These are phyloP conservation scores for Grammothele lineata DNA, from an alignment of 768 basidiomycete species.

Conservation along the genomic window DNA sequence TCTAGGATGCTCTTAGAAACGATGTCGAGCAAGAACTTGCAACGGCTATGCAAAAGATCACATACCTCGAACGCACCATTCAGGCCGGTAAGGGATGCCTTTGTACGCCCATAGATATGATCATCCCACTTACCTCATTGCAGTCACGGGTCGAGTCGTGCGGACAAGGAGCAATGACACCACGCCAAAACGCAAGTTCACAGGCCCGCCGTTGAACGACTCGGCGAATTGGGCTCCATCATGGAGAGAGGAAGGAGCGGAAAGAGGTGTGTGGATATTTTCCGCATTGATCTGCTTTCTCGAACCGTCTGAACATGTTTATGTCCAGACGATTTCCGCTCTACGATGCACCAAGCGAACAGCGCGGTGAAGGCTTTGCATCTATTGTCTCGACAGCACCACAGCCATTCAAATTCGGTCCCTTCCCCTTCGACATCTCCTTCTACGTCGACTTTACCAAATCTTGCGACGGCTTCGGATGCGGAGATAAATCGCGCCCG, in stretches of 20 bases:
- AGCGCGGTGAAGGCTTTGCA: constrained; percentile 53
- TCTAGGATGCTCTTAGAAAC: constrained; percentile 59
- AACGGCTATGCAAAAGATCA: constrained; percentile 71
- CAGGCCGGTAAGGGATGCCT: too few species aligned
- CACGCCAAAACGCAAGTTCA: constrained; percentile 15
- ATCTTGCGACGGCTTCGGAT: constrained; percentile 24
- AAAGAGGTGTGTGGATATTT: constrained; percentile 16
- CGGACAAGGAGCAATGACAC: constrained; percentile 7
- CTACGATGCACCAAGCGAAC: constrained; percentile 62
- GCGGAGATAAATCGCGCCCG: constrained; percentile 45
- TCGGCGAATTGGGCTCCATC: constrained; percentile 7
- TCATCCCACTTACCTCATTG: too few species aligned
- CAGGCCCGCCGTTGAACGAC: constrained; percentile 7
- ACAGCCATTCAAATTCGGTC: constrained; percentile 19
- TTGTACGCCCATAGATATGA: constrained; percentile 40
- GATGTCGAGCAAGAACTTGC: constrained; percentile 77
- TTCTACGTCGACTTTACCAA: constrained; percentile 19
- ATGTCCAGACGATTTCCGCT: constrained; percentile 64
- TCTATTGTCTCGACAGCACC: constrained; percentile 33
- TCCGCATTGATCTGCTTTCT: background rate
- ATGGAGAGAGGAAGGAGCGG: constrained; percentile 18
- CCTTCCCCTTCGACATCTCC: constrained; percentile 37
- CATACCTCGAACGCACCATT: constrained; percentile 53
- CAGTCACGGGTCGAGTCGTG: constrained; percentile 15
- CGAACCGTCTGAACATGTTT: background rate